Percentiles rank a stretch among this genome's conserved stretches.
Conservation (phyloP, 1,284 basidiomycete genomes). For the Hemileia vastatrix region DNA sequence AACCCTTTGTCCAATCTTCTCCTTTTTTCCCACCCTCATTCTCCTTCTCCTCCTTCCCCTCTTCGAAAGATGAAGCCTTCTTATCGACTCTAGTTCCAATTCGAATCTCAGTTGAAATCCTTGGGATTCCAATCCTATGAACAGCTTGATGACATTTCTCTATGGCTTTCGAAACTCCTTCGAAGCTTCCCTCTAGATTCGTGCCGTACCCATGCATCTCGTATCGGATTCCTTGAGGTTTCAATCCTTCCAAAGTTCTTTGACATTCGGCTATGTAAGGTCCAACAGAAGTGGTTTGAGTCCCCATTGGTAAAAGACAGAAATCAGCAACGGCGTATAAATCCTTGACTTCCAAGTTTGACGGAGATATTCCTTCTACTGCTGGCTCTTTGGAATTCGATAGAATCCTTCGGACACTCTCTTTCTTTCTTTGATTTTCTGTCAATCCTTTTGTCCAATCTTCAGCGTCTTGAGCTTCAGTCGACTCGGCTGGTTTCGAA, state of each 20-base stretch:
- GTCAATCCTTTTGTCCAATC: slow-evolving; percentile 28
- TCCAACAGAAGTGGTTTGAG: slow-evolving; percentile 38
- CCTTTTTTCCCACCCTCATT: too few relatives aligned
- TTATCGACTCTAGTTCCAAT: slow-evolving; percentile 41
- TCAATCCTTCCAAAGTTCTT: slow-evolving; percentile 36
- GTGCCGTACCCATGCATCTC: slow-evolving; percentile 23
- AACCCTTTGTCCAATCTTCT: too few relatives aligned
- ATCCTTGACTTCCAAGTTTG: neutral
- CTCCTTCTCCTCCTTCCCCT: too few relatives aligned
- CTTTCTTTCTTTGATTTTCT: slow-evolving; percentile 40
- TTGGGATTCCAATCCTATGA: slow-evolving; percentile 9
- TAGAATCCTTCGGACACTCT: slow-evolving; percentile 36
- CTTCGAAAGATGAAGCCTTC: too few relatives aligned
- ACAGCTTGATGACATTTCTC: neutral
- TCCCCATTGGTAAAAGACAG: slow-evolving; percentile 36
- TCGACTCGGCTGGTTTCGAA: neutral
- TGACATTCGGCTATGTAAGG: slow-evolving; percentile 42
- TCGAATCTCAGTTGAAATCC: slow-evolving; percentile 43
- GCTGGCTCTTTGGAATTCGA: neutral
- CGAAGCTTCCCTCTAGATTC: neutral
- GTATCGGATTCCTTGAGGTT: slow-evolving; percentile 35
- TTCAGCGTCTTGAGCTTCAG: neutral
- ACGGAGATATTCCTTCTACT: neutral
- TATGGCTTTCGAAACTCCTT: neutral
- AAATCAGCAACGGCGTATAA: neutral